Evolutionary conservation across 371 early-diverging fungal genomes (phyloP), one percentile per base, ranked within the genome.

Genomic region (Rhizoclosmatium hyalinum): DNA sequence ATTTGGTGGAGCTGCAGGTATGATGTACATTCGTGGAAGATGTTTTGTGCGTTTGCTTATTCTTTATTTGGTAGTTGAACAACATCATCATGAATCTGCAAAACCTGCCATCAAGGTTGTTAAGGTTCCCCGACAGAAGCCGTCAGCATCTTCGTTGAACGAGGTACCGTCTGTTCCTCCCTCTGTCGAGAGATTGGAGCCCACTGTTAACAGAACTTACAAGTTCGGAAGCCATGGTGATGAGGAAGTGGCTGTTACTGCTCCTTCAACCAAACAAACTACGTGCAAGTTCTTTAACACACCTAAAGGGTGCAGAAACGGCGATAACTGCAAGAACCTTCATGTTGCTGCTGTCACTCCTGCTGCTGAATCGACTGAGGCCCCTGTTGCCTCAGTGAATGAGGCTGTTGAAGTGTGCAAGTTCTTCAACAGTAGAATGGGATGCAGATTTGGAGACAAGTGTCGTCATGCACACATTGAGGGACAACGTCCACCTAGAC

Each of bases 371-470:
- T 43, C 43, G 12, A 46, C 5, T 62, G 53, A 32, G 17, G 17
- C 14, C 46, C n/a, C 58, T 44, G 60, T 3, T 14, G 43, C 17
- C 6, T 5, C 3, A 70, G 55, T 43, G 42, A 54, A 5, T 12
- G 44, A 8, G 32, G 44, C 5, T 50, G 45, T 41, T 50, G 60
- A 41, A 45, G 61, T 65, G 56, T 56, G 65, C 41, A 44, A 53
- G n/a, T 55, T 41, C 57, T 64, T 73, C 19, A 65, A 73, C 56
- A 73, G 14, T 4, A 39, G 54, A 42, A n/a, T 3, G 17, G 73
- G 65, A 44, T 65, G 65, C 63, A 12, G 57, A 55, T 46, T 44
- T 19, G 65, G 73, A n/a, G 73, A 73, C 45, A 43, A 32, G 65
- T 55, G 73, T 19, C 56, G 65, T 10, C 41, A 24, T 32, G 65